Percentiles rank a stretch among this genome's conserved stretches.
phyloP scores from a whole-genome alignment of 2,329 filamentous ascomycete genomes.

The Cercospora sp. region DNA sequence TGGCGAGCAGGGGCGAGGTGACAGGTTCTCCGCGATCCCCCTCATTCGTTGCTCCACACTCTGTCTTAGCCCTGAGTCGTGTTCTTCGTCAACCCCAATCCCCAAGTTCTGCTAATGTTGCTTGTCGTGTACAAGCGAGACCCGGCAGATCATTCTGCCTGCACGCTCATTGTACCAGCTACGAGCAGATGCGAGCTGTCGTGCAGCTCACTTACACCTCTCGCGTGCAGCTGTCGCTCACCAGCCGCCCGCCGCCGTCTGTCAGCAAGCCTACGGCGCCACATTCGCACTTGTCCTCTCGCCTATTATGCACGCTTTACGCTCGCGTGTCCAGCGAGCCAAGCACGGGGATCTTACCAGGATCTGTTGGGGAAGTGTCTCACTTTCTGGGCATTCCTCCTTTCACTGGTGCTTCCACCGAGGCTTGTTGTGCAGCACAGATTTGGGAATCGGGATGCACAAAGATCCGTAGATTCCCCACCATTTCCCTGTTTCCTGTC shows the following conservation, averaged over 20 bases:
- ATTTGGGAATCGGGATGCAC: neutral
- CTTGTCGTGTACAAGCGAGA: neutral
- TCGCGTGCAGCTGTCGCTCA: neutral
- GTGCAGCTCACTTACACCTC: neutral
- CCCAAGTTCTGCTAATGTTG: neutral
- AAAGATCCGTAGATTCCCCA: neutral
- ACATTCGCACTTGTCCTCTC: neutral
- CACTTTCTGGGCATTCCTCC: conserved; percentile 2
- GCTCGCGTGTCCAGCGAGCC: conserved; percentile 2
- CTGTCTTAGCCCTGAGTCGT: neutral
- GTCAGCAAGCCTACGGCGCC: conserved; percentile 1
- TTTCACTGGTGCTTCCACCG: neutral
- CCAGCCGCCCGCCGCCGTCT: neutral
- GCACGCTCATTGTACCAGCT: neutral
- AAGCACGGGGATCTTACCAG: neutral
- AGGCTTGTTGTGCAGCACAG: conserved; percentile 1
- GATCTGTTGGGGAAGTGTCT: neutral
- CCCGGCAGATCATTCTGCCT: neutral
- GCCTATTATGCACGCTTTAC: neutral
- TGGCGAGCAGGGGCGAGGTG: neutral
- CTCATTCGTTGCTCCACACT: neutral
- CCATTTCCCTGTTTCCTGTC: neutral
- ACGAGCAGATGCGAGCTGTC: neutral
- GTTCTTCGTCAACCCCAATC: neutral
- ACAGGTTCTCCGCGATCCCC: neutral